These are phyloP conservation scores for Fraxinus sp. DNA, from an alignment of 305 asterid species.

Conservation along the genomic window DNA sequence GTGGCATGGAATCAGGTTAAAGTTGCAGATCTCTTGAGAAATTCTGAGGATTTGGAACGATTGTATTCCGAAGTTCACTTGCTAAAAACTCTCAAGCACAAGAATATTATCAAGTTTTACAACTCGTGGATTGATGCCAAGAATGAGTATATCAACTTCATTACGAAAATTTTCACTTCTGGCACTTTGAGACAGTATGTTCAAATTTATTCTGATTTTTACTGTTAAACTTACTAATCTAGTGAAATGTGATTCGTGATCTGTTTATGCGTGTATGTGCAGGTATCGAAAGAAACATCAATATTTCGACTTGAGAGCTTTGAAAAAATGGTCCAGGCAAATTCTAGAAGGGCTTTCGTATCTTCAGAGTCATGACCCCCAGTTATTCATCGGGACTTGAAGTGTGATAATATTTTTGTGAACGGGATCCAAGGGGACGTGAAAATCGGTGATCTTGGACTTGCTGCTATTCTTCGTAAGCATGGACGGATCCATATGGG, in stretches of 20 bases:
- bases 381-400: conserved; percentile 91
- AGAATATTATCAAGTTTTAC: conserved; percentile 86
- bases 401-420: conserved; percentile 87
- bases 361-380: conserved; percentile 97
- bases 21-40: conserved; percentile 73
- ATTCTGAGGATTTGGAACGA: conserved; percentile 76
- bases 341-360: conserved; percentile 89
- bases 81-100: conserved; percentile 95
- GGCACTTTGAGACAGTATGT: conserved; percentile 93
- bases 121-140: conserved; percentile 83
- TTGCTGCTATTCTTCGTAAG: too few relatives aligned
- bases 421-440: conserved; percentile 91
- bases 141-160: conserved; percentile 84
- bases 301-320: conserved; percentile 86
- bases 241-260: conserved; percentile 14
- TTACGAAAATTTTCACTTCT: conserved; percentile 91
- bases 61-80: conserved; percentile 92
- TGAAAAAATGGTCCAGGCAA: conserved; percentile 98
- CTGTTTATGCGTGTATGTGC: conserved; percentile 23
- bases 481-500: too few relatives aligned
- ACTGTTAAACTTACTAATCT: not conserved
- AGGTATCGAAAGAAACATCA: conserved; percentile 95
- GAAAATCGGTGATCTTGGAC: too few relatives aligned
- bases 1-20: conserved; percentile 98
- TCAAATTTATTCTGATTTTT: conserved; percentile 18